phyloP scores from a whole-genome alignment of 2,329 filamentous ascomycete genomes.

The Cercospora zeae-maydis region DNA sequence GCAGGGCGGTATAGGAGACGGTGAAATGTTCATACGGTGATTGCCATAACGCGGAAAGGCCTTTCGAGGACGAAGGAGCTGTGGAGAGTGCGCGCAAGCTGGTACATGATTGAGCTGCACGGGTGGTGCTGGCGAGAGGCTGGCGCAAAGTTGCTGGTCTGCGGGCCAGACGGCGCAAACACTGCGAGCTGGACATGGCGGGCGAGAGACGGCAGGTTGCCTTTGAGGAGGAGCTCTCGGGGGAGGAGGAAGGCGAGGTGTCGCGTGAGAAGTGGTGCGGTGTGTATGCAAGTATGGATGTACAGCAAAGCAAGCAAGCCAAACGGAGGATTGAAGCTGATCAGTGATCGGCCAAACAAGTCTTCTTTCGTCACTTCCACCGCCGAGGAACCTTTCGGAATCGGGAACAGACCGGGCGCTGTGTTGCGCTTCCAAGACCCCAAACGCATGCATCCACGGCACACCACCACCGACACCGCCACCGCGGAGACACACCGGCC shows the following conservation, averaged over 20 bases:
- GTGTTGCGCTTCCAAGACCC: neutral
- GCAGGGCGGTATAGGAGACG: neutral
- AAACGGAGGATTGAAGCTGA: neutral
- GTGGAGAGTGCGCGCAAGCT: conserved; percentile 26
- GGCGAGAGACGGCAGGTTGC: conserved; percentile 28
- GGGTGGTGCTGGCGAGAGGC: conserved; percentile 26
- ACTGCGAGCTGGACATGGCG: conserved; percentile 40
- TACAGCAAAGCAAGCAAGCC: conserved; percentile 7
- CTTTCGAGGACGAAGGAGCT: conserved; percentile 22
- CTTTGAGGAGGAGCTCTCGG: conserved; percentile 28
- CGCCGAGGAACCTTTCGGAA: neutral
- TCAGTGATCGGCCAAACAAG: neutral
- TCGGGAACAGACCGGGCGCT: neutral
- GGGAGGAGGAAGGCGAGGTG: conserved; percentile 8
- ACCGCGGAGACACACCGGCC: neutral
- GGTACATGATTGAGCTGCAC: conserved; percentile 25
- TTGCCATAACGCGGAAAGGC: conserved; percentile 20
- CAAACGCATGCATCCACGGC: neutral
- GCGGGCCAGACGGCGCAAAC: conserved; percentile 37
- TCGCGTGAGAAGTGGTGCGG: conserved; percentile 8
- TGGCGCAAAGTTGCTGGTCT: conserved; percentile 32
- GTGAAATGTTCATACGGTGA: conserved; percentile 21
- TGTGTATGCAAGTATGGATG: conserved; percentile 3
- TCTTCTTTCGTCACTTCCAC: conserved; percentile 7
- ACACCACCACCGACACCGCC: neutral